These are phyloP conservation scores for Xanthoconium stramineum DNA, from an alignment of 768 basidiomycete species.

Conservation along the genomic window DNA sequence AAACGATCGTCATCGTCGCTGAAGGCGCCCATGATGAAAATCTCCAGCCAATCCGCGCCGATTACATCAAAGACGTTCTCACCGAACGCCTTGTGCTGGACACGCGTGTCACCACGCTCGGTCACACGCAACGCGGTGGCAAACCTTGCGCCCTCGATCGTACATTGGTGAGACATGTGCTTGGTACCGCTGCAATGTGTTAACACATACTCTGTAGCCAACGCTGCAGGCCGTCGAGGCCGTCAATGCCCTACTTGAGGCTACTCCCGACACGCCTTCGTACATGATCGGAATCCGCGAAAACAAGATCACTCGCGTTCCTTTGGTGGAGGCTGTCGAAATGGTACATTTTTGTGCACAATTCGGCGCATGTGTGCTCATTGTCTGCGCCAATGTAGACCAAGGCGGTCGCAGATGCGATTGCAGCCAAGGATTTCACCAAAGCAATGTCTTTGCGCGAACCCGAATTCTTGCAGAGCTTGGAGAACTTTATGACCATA, in stretches of 20 bases:
- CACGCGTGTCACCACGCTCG: slow-evolving; percentile 93
- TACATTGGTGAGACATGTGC: slow-evolving; percentile 62
- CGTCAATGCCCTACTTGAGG: slow-evolving; percentile 80
- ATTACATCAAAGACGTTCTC: slow-evolving; percentile 88
- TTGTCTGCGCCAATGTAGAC: slow-evolving; percentile 50
- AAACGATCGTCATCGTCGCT: slow-evolving; percentile 97
- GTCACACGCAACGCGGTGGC: slow-evolving; percentile 96
- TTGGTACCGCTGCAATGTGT: not conserved
- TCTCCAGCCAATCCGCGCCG: slow-evolving; percentile 89
- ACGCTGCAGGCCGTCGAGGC: slow-evolving; percentile 97
- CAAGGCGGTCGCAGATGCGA: slow-evolving; percentile 77
- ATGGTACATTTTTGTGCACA: slow-evolving; percentile 47
- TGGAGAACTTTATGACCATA: slow-evolving; percentile 81
- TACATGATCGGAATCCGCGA: slow-evolving; percentile 97
- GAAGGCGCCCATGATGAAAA: slow-evolving; percentile 90
- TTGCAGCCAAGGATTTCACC: slow-evolving; percentile 77
- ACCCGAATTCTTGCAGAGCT: slow-evolving; percentile 83
- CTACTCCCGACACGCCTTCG: slow-evolving; percentile 86
- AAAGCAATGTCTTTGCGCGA: slow-evolving; percentile 88
- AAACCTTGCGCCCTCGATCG: slow-evolving; percentile 91
- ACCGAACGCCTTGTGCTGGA: slow-evolving; percentile 86
- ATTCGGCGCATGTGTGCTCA: slow-evolving; percentile 1
- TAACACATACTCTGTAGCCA: slow-evolving; percentile 50
- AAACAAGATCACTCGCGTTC: slow-evolving; percentile 92
- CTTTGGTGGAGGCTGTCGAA: slow-evolving; percentile 89